Evolutionary conservation across 116 monocot species (phyloP), one percentile per base, ranked within the genome.

Genomic region (Phalaenopsis hybrid): DNA sequence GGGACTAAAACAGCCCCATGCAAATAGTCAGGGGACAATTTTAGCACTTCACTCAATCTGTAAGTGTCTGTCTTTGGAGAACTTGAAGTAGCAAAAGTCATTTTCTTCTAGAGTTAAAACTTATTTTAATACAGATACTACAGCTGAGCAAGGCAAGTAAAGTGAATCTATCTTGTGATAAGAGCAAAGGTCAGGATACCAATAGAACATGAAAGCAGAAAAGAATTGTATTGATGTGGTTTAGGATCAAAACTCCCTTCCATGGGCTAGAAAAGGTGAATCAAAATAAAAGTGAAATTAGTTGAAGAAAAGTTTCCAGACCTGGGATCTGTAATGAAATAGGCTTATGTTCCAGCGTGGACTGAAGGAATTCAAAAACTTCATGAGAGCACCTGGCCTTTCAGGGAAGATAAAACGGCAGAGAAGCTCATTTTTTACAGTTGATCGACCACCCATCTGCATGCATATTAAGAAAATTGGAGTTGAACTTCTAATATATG

Each of bases 291-390:
- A 70, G 1, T 33, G 37, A 72, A n/a, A 34, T 72, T 34, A 33
- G 33, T 33, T 72, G 7, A 72, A 34, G 72, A 65, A 65, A 65
- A 8, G 72, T 37, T 72, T 5, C 63, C 78, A 81, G 31, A 96
- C 98, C 98, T 95, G 95, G 15, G 98, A 86, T 83, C 98, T 90
- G 74, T 98, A 98, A 87, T 98, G 95, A 79, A 98, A 98, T 45
- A 98, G 80, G 75, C 89, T 95, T 83, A 98, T 98, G 80, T 98
- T 95, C 98, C 98, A 98, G 55, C 93, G 82, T 8, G 98, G 98
- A 76, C 95, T 98, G 68, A 98, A 98, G 25, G 92, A 80, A 86
- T 95, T 90, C 88, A 98, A 87, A 82, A 98, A 98, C 80, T 95
- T 91, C 90, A 91, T 89, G 59, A 98, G 85, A 86, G 95, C 88